These are phyloP conservation scores for Saposhnikovia divaricata DNA, from an alignment of 129 eudicot species.

Conservation along the genomic window DNA sequence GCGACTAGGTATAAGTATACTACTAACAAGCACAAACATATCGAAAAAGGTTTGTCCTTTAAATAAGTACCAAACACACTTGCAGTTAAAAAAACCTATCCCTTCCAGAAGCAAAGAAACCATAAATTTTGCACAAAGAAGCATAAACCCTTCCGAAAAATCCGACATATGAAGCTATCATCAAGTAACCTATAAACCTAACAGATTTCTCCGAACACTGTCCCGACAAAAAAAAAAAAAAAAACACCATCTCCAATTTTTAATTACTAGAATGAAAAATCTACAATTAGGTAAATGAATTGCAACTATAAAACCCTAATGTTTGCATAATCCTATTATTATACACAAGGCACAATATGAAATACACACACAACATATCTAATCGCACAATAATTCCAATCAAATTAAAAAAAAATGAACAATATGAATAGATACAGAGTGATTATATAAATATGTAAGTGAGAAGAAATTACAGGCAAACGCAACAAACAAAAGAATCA, in stretches of 20 bases:
- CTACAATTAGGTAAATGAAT: background rate
- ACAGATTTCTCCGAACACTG: background rate
- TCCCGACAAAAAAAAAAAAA: background rate
- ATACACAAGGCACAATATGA: background rate
- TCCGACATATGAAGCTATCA: background rate
- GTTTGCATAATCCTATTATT: background rate
- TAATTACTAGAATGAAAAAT: background rate
- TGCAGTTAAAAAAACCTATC: background rate
- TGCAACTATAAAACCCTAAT: background rate
- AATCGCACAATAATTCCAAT: background rate
- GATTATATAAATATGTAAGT: background rate
- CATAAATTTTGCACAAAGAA: no score
- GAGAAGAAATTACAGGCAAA: conserved; percentile 44
- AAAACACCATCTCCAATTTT: background rate
- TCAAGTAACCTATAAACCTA: background rate
- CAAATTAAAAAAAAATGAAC: background rate
- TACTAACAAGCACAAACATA: background rate
- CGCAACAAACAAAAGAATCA: conserved; percentile 52
- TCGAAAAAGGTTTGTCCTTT: background rate
- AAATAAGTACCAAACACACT: background rate
- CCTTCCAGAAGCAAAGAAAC: background rate
- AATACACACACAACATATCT: background rate
- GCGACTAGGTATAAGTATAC: background rate
- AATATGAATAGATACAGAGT: background rate
- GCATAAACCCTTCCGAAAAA: background rate